Conservation (phyloP, 2,329 filamentous ascomycete species). For the Plenodomus lindquistii region DNA sequence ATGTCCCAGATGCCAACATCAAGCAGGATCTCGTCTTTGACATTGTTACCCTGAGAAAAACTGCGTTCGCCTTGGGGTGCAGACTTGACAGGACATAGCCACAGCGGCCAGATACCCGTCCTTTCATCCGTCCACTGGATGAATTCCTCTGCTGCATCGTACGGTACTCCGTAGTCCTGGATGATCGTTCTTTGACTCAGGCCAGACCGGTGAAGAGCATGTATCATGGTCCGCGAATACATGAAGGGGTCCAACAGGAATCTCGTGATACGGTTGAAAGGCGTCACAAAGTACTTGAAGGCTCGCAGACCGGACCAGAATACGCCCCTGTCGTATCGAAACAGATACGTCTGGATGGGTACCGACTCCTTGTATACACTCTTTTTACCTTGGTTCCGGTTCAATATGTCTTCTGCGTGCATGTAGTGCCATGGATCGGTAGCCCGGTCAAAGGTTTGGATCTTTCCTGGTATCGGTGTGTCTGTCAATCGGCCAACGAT, state of each 20-base stretch:
- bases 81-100: slow-evolving; percentile 59
- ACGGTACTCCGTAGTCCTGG: slow-evolving; percentile 65
- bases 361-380: slow-evolving; percentile 45
- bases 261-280: slow-evolving; percentile 63
- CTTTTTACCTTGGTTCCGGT: slow-evolving; percentile 8
- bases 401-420: slow-evolving; percentile 55
- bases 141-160: slow-evolving; percentile 55
- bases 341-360: slow-evolving; percentile 59
- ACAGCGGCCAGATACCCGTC: slow-evolving; percentile 60
- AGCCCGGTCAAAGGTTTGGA: slow-evolving; percentile 58
- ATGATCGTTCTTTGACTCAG: slow-evolving; percentile 62
- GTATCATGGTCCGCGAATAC: slow-evolving; percentile 65
- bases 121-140: slow-evolving; percentile 55
- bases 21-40: slow-evolving; percentile 36
- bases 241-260: slow-evolving; percentile 64
- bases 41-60: slow-evolving; percentile 35
- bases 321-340: slow-evolving; percentile 65
- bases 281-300: slow-evolving; percentile 63
- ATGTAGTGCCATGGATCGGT: slow-evolving; percentile 76
- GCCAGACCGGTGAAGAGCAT: slow-evolving; percentile 63
- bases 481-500: slow-evolving; percentile 64
- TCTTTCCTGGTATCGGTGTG: slow-evolving; percentile 39
- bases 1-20: slow-evolving; percentile 76
- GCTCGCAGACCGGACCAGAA: slow-evolving; percentile 68
- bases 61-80: slow-evolving; percentile 26